Evolutionary conservation across 805 yeast species (phyloP), one percentile per base, ranked within the genome.

Genomic region (Torulaspora quercuum): DNA sequence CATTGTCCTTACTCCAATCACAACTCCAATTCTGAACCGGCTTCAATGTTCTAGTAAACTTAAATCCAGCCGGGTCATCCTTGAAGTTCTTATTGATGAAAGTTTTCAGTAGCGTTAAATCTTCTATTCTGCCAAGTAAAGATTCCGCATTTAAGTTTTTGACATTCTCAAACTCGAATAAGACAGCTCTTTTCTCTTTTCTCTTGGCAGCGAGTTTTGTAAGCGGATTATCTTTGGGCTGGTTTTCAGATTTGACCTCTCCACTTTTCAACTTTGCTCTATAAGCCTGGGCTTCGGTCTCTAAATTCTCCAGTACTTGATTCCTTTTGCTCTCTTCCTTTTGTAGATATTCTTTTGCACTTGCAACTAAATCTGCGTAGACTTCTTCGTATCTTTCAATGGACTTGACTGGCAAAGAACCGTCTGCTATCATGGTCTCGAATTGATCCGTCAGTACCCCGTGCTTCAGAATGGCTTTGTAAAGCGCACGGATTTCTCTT

Each of bases 1-100:
- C 99, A 56, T 92, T 95, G 20, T 70, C 76, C 9, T 72, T 69
- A 3, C 70, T 69, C 99, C 99, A 92, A 18, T 77, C 78, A 51
- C 95, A 85, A 35, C 76, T 75, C 99, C 99, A 92, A 29, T 84
- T 90, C 53, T 78, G 79, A 7, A 88, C 97, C 15, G 80, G 78
- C 63, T 89, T 89, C 12, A 92, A 83, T 9, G 70, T 65, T 39
- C 64, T 68, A 6, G 72, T 73, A 24, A 92, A 69, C 40, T 69
- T 72, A 65, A 86, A 88, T 17, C 63, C 59, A 38, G 70, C 61
- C 5, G 84, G 78, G 51, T 79, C 78, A 12, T 73, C 80, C 44
- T 54, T 59, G 7, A 35, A 54, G 76, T 80, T 45, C 67, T 72
- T 50, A 53, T 70, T 67, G 28, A 78, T 67, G n/a, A 61, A 60